Conservation (phyloP, 148 eudicot species). For the Rhododendron griersonianum region DNA sequence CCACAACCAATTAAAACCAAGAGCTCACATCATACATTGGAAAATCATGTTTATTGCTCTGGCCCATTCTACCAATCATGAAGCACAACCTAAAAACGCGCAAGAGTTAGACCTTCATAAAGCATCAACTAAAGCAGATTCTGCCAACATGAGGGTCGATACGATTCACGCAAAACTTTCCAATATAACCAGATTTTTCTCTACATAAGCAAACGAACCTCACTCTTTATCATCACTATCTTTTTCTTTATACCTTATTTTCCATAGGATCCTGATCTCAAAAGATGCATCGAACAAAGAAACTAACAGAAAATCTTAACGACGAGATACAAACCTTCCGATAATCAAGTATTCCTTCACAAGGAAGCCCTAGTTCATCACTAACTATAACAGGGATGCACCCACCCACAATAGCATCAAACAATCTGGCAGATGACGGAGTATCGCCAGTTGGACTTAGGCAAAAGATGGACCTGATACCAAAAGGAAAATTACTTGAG, state of each 20-base stretch:
- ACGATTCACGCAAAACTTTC: neutral
- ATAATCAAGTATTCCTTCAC: slow-evolving; percentile 96
- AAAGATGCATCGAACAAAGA: slow-evolving; percentile 1
- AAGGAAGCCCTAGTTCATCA: slow-evolving; percentile 97
- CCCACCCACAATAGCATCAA: slow-evolving; percentile 98
- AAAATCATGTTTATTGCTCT: neutral
- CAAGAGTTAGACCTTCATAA: neutral
- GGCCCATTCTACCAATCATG: neutral
- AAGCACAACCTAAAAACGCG: neutral
- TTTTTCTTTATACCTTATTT: neutral
- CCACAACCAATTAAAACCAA: neutral
- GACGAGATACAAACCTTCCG: slow-evolving; percentile 51
- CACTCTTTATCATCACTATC: neutral
- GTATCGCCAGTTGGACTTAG: slow-evolving; percentile 95
- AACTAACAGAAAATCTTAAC: neutral
- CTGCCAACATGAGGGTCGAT: neutral
- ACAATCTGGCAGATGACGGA: slow-evolving; percentile 94
- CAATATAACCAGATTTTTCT: neutral
- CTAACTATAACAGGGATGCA: slow-evolving; percentile 95
- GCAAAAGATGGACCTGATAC: slow-evolving; percentile 79
- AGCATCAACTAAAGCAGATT: slow-evolving; percentile 4
- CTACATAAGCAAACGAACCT: neutral
- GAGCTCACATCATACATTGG: neutral
- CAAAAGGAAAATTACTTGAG: slow-evolving; percentile 15
- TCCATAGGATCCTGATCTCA: neutral